phyloP scores from a whole-genome alignment of 1,139 yeast species.

The Arxiozyma telluris region DNA sequence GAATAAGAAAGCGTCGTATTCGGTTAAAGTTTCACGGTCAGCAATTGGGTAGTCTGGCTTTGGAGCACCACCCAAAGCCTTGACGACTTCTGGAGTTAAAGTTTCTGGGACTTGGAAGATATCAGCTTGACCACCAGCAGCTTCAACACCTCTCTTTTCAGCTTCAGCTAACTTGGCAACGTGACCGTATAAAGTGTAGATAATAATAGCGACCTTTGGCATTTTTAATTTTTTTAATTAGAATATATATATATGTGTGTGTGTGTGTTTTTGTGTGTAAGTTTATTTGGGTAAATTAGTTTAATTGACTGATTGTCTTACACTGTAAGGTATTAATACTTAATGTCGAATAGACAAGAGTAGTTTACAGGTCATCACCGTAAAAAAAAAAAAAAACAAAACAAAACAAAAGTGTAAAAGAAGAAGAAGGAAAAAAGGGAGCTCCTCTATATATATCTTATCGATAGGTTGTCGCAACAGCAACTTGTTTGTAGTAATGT shows the following conservation, averaged over 20 bases:
- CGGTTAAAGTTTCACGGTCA: conserved; percentile 45
- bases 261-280: not conserved
- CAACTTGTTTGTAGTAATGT: not conserved
- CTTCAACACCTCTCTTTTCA: conserved; percentile 59
- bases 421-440: not conserved
- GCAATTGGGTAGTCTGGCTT: conserved; percentile 66
- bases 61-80: conserved; percentile 55
- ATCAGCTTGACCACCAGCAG: conserved; percentile 65
- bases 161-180: conserved; percentile 59
- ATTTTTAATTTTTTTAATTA: conserved; percentile 5
- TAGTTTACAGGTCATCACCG: too few relatives aligned
- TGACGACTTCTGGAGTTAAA: conserved; percentile 52
- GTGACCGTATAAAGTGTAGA: conserved; percentile 80
- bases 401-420: too few relatives aligned
- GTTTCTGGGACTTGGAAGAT: conserved; percentile 79
- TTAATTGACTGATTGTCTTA: too few relatives aligned
- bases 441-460: not conserved
- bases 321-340: too few relatives aligned
- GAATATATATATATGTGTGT: not conserved
- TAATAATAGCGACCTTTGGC: conserved; percentile 45
- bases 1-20: conserved; percentile 68
- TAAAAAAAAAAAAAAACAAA: too few relatives aligned
- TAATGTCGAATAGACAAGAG: not conserved
- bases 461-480: not conserved
- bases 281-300: not conserved